Evolutionary conservation across 2,329 filamentous ascomycete species (phyloP).

Genomic region (Colletotrichum liaoningense): DNA sequence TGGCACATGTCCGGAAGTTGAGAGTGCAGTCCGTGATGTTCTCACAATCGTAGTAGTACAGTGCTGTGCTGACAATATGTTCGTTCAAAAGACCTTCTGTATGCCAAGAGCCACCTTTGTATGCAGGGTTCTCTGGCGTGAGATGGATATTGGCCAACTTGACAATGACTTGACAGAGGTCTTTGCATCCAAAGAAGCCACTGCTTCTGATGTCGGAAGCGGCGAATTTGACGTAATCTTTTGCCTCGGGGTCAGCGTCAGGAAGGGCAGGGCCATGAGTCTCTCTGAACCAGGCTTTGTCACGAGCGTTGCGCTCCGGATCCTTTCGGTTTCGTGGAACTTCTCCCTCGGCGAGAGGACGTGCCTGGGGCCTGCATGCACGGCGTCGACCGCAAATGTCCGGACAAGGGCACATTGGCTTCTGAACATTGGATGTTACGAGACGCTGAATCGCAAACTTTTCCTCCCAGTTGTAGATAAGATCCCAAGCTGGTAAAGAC

Average conservation of each 20-base stretch:
- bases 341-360: too few relatives aligned
- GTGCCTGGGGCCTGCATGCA: too few relatives aligned
- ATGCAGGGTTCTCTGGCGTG: slow-evolving; percentile 67
- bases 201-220: slow-evolving; percentile 40
- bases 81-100: slow-evolving; percentile 70
- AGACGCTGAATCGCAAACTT: too few relatives aligned
- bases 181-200: slow-evolving; percentile 43
- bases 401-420: too few relatives aligned
- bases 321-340: too few relatives aligned
- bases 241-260: too few relatives aligned
- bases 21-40: slow-evolving; percentile 68
- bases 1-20: slow-evolving; percentile 58
- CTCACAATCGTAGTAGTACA: slow-evolving; percentile 72
- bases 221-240: slow-evolving; percentile 18
- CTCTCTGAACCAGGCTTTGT: too few relatives aligned
- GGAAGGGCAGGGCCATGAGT: too few relatives aligned
- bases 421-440: too few relatives aligned
- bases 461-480: slow-evolving; percentile 44
- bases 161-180: slow-evolving; percentile 69
- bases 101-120: slow-evolving; percentile 66
- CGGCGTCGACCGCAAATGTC: too few relatives aligned
- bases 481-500: slow-evolving; percentile 59
- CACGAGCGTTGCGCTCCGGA: too few relatives aligned
- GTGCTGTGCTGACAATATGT: slow-evolving; percentile 70
- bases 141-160: slow-evolving; percentile 73